Base-by-base conservation (phyloP, 192 early-diverging fungal genomes). In the Coemansia erecta region DNA sequence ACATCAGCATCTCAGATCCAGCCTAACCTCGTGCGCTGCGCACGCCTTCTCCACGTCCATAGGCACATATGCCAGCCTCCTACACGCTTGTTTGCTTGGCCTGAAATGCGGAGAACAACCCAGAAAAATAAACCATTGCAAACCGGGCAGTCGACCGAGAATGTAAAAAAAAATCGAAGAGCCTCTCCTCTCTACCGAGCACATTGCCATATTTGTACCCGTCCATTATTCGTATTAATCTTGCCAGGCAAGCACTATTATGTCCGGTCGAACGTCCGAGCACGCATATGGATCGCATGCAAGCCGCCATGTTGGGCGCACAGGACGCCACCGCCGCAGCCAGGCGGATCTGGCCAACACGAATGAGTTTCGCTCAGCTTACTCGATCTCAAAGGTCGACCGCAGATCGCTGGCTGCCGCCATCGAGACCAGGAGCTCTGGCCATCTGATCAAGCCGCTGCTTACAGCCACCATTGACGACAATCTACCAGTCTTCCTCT, bases 401-500 rank as follows among this genome's bases (percentile, higher is more conserved):
- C 40, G 60, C 39, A 9, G 28, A 43, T 44, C 52, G 39, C 45
- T 58, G 19, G 40, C 53, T 11, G 63, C 46, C 5, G n/a, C 63
- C 21, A 35, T 55, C 2, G 53, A 55, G 21, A 23, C 53, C 10
- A 18, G 53, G 37, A 42, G 35, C 39, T 42, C 53, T 15, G 39
- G 53, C 3, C 33, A 55, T 12, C 37, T 40, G 40, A 55, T 55
- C 15, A 55, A 55, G 22, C 39, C 53, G 14, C 12, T 64, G 37
- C 49, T 74, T 3, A 23, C 37, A 12, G 67, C 67, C 4, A 60
- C 67, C 11, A 46, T 43, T 1, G 37, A 56, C 42, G 57, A 76
- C 21, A 51, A 76, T 17, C 56, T 62, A 28, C 35, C 18, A 14
- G 39, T 19, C 2, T 61, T 76, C 22, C 19, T 60, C 18, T 12